These are phyloP conservation scores for Penium margaritaceum DNA, from an alignment of 139 green algal species.

Conservation along the genomic window DNA sequence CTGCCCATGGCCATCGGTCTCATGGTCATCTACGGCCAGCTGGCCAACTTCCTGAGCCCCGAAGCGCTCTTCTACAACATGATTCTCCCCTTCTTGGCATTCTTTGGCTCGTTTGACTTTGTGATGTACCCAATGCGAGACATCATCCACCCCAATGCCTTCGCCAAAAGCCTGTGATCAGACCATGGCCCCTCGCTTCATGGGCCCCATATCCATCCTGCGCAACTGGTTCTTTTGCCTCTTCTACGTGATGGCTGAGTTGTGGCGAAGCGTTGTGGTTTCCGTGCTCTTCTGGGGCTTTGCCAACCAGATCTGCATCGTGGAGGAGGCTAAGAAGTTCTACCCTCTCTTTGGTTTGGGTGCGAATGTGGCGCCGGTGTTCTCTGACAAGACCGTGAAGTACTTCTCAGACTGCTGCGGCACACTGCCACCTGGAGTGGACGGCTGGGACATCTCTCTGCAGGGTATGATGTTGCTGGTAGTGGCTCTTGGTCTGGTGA, in stretches of 20 bases:
- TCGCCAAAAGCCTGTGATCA: slow-evolving; percentile 70
- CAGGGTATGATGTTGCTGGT: slow-evolving; percentile 93
- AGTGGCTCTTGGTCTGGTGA: slow-evolving; percentile 68
- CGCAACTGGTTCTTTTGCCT: slow-evolving; percentile 97
- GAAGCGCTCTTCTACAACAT: slow-evolving; percentile 91
- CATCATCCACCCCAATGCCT: slow-evolving; percentile 78
- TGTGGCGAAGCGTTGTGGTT: slow-evolving; percentile 96
- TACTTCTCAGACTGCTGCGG: slow-evolving; percentile 77
- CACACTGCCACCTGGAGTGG: slow-evolving; percentile 77
- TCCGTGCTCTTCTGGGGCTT: slow-evolving; percentile 97
- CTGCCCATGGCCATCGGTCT: slow-evolving; percentile 69
- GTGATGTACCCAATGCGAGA: slow-evolving; percentile 88
- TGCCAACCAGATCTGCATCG: slow-evolving; percentile 93
- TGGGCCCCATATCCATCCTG: slow-evolving; percentile 91
- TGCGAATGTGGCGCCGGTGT: slow-evolving; percentile 93
- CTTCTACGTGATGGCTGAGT: slow-evolving; percentile 98
- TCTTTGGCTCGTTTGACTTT: slow-evolving; percentile 92
- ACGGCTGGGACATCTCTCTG: slow-evolving; percentile 89
- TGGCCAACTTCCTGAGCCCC: slow-evolving; percentile 80
- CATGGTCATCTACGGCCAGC: slow-evolving; percentile 81
- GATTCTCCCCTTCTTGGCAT: slow-evolving; percentile 95
- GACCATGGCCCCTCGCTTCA: slow-evolving; percentile 64
- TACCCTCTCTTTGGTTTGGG: slow-evolving; percentile 95
- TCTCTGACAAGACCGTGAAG: slow-evolving; percentile 87
- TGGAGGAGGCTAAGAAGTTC: slow-evolving; percentile 94